phyloP scores from a whole-genome alignment of 2,329 filamentous ascomycete species.

The Curvularia lunata region DNA sequence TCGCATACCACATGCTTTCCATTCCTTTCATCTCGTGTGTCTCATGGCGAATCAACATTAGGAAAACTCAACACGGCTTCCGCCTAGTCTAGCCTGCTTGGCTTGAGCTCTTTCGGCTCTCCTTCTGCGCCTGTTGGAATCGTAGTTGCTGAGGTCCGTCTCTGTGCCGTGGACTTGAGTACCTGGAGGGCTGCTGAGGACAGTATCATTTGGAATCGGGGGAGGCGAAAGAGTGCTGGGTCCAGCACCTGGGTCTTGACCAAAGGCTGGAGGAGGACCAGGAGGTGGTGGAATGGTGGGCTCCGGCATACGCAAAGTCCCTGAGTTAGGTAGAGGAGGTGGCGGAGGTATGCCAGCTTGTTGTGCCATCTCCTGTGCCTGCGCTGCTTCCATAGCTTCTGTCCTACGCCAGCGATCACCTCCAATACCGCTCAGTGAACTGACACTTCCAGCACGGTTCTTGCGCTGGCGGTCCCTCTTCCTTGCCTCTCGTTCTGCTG shows the following conservation, averaged over 20 bases:
- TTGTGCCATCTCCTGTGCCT: slow-evolving; percentile 42
- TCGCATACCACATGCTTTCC: not conserved
- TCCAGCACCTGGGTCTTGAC: slow-evolving; percentile 8
- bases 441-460: slow-evolving; percentile 50
- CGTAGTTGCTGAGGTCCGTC: slow-evolving; percentile 49
- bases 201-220: slow-evolving; percentile 43
- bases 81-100: slow-evolving; percentile 43
- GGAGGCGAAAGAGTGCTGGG: slow-evolving; percentile 38
- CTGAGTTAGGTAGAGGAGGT: slow-evolving; percentile 36
- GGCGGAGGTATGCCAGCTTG: slow-evolving; percentile 26
- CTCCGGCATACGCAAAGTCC: slow-evolving; percentile 39
- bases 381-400: slow-evolving; percentile 46
- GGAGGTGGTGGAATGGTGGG: slow-evolving; percentile 41
- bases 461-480: slow-evolving; percentile 54
- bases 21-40: slow-evolving; percentile 1
- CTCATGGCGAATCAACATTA: slow-evolving; percentile 26
- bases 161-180: slow-evolving; percentile 47
- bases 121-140: slow-evolving; percentile 48
- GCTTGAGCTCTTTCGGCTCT: slow-evolving; percentile 50
- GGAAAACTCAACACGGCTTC: slow-evolving; percentile 51
- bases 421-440: slow-evolving; percentile 45
- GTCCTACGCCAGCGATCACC: slow-evolving; percentile 51
- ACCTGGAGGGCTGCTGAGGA: slow-evolving; percentile 46
- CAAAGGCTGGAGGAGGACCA: slow-evolving; percentile 35
- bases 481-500: slow-evolving; percentile 63